Evolutionary conservation across 2,329 filamentous ascomycete species (phyloP), one percentile per base, ranked within the genome.

Genomic region (Hypoxylon sp.): DNA sequence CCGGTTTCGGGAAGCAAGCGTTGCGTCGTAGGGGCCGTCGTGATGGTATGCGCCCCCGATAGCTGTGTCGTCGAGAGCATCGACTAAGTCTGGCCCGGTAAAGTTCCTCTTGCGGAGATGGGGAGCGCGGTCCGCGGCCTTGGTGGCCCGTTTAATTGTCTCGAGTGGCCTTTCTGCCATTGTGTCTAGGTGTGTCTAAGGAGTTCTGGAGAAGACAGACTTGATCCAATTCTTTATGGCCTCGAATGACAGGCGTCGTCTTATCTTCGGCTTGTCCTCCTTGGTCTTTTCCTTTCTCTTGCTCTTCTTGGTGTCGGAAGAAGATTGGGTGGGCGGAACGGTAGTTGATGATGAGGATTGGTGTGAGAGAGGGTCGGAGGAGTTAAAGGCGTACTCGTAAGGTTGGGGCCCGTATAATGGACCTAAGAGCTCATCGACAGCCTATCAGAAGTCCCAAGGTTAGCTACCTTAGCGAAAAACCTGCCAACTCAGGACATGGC

Each of bases 21-120:
- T 91, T 8, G 94, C 93, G 76, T 98, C 95, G 72, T 92, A 98
- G 0, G 95, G 95, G 0, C 95, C 94, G 69, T 91, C 92, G 74
- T 98, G 95, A 78, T 97, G 95, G 78, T 97, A 97, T 2, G 85
- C 80, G 16, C 84, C 85, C 53, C 87, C 86, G 41, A 84, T 78
- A n/a, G 86, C 78, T 2, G 85, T 81, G 56, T 82, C 84, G 75
- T 97, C 95, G 1, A 98, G 87, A 4, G 83, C 82, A 77, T 97
- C 95, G 73, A 98, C 96, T 7, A 85, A 83, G 77, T 98, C 94
- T 1, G 92, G 86, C 25, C 89, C 87, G 14, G 90, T 84, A 73
- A 89, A 83, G 73, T 85, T 86, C 76, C 88, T 86, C 75, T 89
- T 91, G 72, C 85, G 85, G 50, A 91, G 84, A 76, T 91, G 90